phyloP scores from a whole-genome alignment of 305 asterid genomes.

The Fraxinus xanthoxyloides region DNA sequence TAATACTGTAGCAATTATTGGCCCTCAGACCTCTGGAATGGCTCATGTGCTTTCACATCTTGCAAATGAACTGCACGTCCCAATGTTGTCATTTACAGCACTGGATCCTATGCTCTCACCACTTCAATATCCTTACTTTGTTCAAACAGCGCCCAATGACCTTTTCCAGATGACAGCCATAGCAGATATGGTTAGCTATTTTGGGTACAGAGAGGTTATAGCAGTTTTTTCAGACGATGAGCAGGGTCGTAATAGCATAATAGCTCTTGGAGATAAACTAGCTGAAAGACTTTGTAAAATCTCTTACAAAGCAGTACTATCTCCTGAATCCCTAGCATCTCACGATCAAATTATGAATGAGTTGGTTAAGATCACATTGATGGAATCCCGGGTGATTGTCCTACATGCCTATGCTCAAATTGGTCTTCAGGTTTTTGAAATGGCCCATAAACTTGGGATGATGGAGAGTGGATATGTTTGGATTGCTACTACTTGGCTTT shows the following conservation, averaged over 20 bases:
- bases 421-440: constrained; percentile 50
- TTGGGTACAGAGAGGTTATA: constrained; percentile 54
- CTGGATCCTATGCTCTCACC: constrained; percentile 71
- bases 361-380: constrained; percentile 43
- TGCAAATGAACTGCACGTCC: constrained; percentile 81
- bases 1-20: constrained; percentile 70
- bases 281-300: constrained; percentile 56
- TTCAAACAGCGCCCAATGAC: constrained; percentile 80
- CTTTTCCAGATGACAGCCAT: constrained; percentile 72
- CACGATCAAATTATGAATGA: constrained; percentile 32
- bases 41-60: constrained; percentile 82
- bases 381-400: constrained; percentile 73
- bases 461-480: constrained; percentile 74
- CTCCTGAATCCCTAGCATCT: constrained; percentile 45
- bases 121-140: constrained; percentile 78
- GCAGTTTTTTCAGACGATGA: constrained; percentile 69
- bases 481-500: constrained; percentile 90
- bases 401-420: constrained; percentile 47
- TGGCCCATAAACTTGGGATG: constrained; percentile 64
- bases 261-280: constrained; percentile 59
- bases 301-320: constrained; percentile 57
- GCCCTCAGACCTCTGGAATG: constrained; percentile 75
- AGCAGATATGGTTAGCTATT: constrained; percentile 64
- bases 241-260: constrained; percentile 59
- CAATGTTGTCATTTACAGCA: constrained; percentile 79